A percentile compares a stretch with the other conserved stretches of the same genome.
Conservation (phyloP, 2,329 filamentous ascomycete genomes). For the Pseudogymnoascus sp. region DNA sequence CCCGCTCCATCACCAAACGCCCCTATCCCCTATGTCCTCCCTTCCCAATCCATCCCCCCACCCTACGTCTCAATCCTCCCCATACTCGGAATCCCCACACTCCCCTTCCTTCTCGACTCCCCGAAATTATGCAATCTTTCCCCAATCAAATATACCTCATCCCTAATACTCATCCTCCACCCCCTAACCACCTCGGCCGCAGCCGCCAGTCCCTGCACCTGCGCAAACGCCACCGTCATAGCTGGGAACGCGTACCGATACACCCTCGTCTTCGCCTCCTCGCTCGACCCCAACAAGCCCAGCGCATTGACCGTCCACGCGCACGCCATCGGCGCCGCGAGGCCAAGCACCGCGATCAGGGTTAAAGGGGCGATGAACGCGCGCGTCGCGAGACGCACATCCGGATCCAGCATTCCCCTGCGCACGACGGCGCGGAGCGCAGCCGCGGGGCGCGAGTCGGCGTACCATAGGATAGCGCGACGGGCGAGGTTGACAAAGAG, state of each 20-base stretch:
- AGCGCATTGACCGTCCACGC: constrained; percentile 43
- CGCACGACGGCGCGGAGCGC: constrained; percentile 67
- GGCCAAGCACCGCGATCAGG: constrained; percentile 50
- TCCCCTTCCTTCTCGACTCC: constrained; percentile 30
- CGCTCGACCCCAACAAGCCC: constrained; percentile 24
- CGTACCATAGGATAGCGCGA: constrained; percentile 47
- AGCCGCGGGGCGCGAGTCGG: constrained; percentile 58
- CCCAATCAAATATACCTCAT: constrained; percentile 94
- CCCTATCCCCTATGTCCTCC: neutral
- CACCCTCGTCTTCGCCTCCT: constrained; percentile 24
- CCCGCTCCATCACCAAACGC: constrained; percentile 3
- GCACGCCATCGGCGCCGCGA: constrained; percentile 54
- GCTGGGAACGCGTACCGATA: constrained; percentile 68
- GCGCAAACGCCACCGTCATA: constrained; percentile 30
- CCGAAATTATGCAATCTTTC: constrained; percentile 94
- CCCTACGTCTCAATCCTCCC: constrained; percentile 23
- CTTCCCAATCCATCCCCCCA: neutral
- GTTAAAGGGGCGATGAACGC: constrained; percentile 74
- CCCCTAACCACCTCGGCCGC: constrained; percentile 54
- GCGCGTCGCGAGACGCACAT: constrained; percentile 70
- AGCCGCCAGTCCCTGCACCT: constrained; percentile 34
- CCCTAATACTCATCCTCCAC: constrained; percentile 76
- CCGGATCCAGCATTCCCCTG: constrained; percentile 69
- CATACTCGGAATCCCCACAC: constrained; percentile 15
- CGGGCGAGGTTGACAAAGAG: constrained; percentile 77